Conservation (phyloP, 75 land plant species). For the Ceratopteris richardii region DNA sequence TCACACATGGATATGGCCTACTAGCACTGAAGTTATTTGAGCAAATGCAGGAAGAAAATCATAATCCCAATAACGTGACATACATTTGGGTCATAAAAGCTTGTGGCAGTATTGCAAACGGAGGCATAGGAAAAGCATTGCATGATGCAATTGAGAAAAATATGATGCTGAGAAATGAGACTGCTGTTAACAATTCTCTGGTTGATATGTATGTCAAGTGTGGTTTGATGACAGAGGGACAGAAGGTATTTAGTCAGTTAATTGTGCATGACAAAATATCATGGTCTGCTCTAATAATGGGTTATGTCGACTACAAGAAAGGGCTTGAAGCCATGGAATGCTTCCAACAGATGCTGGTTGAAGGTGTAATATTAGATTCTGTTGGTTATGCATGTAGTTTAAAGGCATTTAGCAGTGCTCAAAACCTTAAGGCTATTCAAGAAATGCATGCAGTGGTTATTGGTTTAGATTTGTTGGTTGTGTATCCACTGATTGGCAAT, state of each 20-base stretch:
- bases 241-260: not conserved
- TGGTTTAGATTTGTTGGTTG: not conserved
- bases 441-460: not conserved
- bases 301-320: not conserved
- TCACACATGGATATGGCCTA: constrained; percentile 1
- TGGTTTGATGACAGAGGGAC: not conserved
- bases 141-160: constrained; percentile 11
- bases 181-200: not conserved
- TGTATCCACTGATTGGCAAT: constrained; percentile 4
- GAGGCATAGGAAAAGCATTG: constrained; percentile 6
- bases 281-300: constrained; percentile 14
- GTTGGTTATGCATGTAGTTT: not conserved
- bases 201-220: constrained; percentile 8
- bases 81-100: constrained; percentile 36
- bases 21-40: constrained; percentile 24
- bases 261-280: constrained; percentile 5
- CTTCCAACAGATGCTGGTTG: constrained; percentile 5
- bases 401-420: not conserved
- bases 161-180: not conserved
- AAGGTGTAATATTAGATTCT: constrained; percentile 6
- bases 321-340: constrained; percentile 2
- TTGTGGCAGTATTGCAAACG: constrained; percentile 8
- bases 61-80: constrained; percentile 24
- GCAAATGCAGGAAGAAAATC: constrained; percentile 14
- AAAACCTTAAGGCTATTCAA: not conserved